Evolutionary conservation across 2,329 filamentous ascomycete genomes (phyloP), one percentile per base, ranked within the genome.

Genomic region (Phyllosticta citrichinensis): DNA sequence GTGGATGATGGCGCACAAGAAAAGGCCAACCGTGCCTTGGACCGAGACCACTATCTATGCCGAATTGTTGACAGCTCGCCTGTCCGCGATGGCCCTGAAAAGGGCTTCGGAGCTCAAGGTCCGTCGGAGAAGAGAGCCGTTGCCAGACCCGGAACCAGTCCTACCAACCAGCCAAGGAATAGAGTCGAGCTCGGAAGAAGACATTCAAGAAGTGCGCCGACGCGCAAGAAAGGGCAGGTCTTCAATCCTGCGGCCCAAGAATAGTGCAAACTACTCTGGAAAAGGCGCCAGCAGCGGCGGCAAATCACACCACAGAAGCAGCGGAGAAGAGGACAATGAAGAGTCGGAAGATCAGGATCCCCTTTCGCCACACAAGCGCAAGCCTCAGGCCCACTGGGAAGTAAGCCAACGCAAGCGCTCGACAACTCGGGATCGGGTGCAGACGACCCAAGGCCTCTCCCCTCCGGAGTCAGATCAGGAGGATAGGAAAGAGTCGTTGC

Each of bases 1-100:
- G 55, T 73, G 72, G 52, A 73, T 74, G 66, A 75, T 76, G 67
- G 67, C 70, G 9, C 69, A 73, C 1, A 68, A 70, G 40, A 67
- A 70, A 27, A 69, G 70, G 55, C 68, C 61, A 24, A 61, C 67
- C 24, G 64, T 65, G 2, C 70, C 69, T 50, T 73, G 73, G 40
- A 63, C 64, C 4, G 63, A 67, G 5, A 71, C 72, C 52, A 69
- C 71, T 0, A 68, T 74, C 30, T 74, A 72, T 35, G 63, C 66
- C 11, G 70, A 74, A 58, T 60, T 73, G 10, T 58, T 62, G 51
- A 63, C 64, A 17, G 68, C 64, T 5, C 69, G 52, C n/a, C 65
- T 73, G 2, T 66, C 69, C 2, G 69, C 69, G 22, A 67, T 65
- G 6, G 69, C 71, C 52, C 66, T 71, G 61, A 65, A 68, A 61